Evolutionary conservation across 352 stramenopile genomes (phyloP).

Genomic region (Pythium apleroticum): DNA sequence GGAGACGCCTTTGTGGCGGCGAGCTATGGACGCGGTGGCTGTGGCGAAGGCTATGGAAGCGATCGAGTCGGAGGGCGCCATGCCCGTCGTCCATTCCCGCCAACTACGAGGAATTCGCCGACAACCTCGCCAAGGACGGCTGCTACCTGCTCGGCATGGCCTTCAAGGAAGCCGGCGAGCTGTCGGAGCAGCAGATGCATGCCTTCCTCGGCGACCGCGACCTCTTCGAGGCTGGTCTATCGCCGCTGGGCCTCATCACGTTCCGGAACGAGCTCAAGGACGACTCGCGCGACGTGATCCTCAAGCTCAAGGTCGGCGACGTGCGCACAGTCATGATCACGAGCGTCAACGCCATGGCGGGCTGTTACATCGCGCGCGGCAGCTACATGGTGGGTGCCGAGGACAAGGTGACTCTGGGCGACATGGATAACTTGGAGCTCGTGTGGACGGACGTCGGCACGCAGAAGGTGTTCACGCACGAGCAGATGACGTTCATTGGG

Average conservation of each 20-base stretch:
- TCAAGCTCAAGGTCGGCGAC: conserved; percentile 74
- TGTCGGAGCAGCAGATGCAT: conserved; percentile 12
- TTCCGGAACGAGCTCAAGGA: conserved; percentile 91
- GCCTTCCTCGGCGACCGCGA: conserved; percentile 42
- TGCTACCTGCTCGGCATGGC: conserved; percentile 90
- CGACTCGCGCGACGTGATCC: conserved; percentile 76
- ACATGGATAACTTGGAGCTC: conserved; percentile 51
- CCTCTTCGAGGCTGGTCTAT: conserved; percentile 70
- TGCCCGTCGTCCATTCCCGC: conserved; percentile 53
- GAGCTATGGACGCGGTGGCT: neutral
- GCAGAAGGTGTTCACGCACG: conserved; percentile 37
- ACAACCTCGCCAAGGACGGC: conserved; percentile 69
- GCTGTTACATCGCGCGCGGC: conserved; percentile 70
- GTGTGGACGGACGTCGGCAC: conserved; percentile 72
- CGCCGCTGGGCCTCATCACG: conserved; percentile 81
- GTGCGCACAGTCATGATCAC: conserved; percentile 88
- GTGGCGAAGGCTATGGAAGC: neutral
- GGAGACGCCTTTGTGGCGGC: neutral
- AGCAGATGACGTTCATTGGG: conserved; percentile 17
- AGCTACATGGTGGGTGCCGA: conserved; percentile 58
- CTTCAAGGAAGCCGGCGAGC: conserved; percentile 45
- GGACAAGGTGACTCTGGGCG: conserved; percentile 55
- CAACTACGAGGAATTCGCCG: conserved; percentile 64
- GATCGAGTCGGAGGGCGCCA: too few relatives aligned
- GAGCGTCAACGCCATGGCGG: conserved; percentile 80